Conservation (phyloP, 2,329 filamentous ascomycete genomes). For the Bipolaris oryzae region DNA sequence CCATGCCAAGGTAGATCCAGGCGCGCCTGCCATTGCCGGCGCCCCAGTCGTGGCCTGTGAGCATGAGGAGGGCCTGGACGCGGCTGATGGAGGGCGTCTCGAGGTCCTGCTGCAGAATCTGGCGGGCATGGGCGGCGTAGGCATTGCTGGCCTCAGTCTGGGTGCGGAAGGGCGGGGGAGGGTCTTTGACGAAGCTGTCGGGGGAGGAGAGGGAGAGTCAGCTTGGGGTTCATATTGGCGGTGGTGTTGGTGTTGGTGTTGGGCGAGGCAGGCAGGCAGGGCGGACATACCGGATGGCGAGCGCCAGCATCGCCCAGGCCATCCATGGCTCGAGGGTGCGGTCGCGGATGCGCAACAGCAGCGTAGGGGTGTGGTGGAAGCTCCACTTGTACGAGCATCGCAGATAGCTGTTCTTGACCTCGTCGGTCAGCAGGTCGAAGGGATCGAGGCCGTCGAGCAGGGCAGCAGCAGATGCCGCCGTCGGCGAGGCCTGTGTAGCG, state of each 20-base stretch:
- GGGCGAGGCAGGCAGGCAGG: too few relatives aligned
- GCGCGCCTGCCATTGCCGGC: constrained; percentile 52
- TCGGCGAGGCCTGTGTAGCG: constrained; percentile 29
- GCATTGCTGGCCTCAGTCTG: constrained; percentile 51
- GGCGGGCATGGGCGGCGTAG: constrained; percentile 49
- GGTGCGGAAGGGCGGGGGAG: constrained; percentile 43
- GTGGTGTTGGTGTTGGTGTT: too few relatives aligned
- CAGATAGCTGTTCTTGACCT: constrained; percentile 51
- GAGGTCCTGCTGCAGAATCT: constrained; percentile 49
- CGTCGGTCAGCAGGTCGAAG: constrained; percentile 49
- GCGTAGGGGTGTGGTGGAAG: constrained; percentile 50
- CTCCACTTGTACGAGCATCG: constrained; percentile 52
- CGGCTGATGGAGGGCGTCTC: constrained; percentile 49
- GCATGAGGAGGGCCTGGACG: constrained; percentile 50
- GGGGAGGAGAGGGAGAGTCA: not conserved
- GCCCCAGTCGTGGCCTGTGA: constrained; percentile 55
- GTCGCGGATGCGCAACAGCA: constrained; percentile 48
- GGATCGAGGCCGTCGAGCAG: constrained; percentile 45
- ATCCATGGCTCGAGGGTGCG: constrained; percentile 48
- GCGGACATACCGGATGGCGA: constrained; percentile 45
- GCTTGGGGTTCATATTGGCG: not conserved
- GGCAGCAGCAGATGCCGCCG: constrained; percentile 28
- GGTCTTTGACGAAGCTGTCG: constrained; percentile 46
- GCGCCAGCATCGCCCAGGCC: constrained; percentile 51
- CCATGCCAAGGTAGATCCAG: constrained; percentile 52